Base-by-base conservation (phyloP, 140 eudicot genomes). In the Flaveria floridana region DNA sequence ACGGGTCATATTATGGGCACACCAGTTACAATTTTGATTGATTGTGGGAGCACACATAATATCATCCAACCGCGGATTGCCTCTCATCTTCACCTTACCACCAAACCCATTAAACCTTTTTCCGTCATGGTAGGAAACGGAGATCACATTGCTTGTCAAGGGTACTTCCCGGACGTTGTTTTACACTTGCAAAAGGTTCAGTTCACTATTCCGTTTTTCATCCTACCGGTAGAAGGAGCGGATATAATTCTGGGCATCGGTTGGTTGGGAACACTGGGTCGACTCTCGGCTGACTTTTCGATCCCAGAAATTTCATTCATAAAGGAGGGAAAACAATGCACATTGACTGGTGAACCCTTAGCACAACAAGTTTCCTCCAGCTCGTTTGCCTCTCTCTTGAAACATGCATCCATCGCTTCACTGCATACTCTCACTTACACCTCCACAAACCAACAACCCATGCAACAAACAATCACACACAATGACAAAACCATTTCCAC, bases 31-130 rank as follows among this genome's bases (percentile, higher is more conserved):
- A 2, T 21, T 12, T 7, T 68, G 1, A 13, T 68, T 0, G 73
- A 68, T 13, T 68, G 41, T 23, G 74, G 74, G 0, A 69, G 74
- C 46, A 69, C 74, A 0, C 62, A 69, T 7, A 47, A 48, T 21
- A 47, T 47, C 5, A 14, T 69, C 0, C 74, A 69, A 48, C 61
- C 61, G 0, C 15, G 74, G 4, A 23, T 69, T 4, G 41, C 42
- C 4, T 23, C 41, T 2, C 6, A 2, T 8, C 16, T 61, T 1
- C 0, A 21, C 21, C 19, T 48, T 0, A 20, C 21, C 2, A 20
- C 14, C 10, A 69, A 2, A 20, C 74, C 74, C 0, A 2, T 69
- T 3, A 1, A 9, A 18, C 44, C 74, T 0, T 47, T 47, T 23
- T 11, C 30, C 0, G 62, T 42, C 4, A 69, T 69, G 59, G 20